These are phyloP conservation scores for Diaporthe batatas DNA, from an alignment of 2,329 filamentous ascomycete species.

Conservation along the genomic window DNA sequence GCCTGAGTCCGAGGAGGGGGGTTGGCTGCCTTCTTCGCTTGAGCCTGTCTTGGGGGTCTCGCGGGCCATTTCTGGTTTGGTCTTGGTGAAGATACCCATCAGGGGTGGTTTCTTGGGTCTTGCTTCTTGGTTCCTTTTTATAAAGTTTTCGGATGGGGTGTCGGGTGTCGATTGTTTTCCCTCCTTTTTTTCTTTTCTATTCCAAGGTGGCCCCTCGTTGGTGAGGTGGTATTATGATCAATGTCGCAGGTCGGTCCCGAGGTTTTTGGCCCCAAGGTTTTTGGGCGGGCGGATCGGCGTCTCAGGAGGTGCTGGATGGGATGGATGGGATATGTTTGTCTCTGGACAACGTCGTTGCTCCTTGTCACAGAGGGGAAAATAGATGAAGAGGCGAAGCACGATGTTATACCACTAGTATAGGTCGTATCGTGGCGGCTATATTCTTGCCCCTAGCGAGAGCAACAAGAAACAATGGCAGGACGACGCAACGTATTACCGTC, in stretches of 20 bases:
- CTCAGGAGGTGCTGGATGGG: not conserved
- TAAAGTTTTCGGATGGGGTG: not conserved
- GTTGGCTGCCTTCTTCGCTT: conserved; percentile 8
- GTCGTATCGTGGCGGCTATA: not conserved
- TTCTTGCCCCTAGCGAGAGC: not conserved
- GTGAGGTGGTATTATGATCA: not conserved
- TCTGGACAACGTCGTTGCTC: not conserved
- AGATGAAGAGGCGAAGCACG: conserved; percentile 21
- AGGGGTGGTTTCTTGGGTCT: not conserved
- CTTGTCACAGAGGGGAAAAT: not conserved
- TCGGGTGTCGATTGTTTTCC: not conserved
- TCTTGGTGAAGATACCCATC: conserved; percentile 40
- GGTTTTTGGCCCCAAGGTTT: not conserved
- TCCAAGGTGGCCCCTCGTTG: not conserved
- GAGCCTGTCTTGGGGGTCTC: conserved; percentile 24
- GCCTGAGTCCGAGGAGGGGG: no score
- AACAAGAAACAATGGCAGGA: not conserved
- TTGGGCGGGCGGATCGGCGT: conserved; percentile 2
- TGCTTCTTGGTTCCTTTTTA: not conserved
- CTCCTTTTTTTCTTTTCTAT: not conserved
- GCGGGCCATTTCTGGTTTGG: conserved; percentile 36
- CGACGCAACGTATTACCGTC: not conserved
- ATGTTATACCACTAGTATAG: conserved; percentile 4
- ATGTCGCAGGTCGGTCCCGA: not conserved
- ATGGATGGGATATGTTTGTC: not conserved